Percentiles rank a stretch among this genome's conserved stretches.
Conservation (phyloP, 2,329 filamentous ascomycete species). For the Leptographium galeiforme region DNA sequence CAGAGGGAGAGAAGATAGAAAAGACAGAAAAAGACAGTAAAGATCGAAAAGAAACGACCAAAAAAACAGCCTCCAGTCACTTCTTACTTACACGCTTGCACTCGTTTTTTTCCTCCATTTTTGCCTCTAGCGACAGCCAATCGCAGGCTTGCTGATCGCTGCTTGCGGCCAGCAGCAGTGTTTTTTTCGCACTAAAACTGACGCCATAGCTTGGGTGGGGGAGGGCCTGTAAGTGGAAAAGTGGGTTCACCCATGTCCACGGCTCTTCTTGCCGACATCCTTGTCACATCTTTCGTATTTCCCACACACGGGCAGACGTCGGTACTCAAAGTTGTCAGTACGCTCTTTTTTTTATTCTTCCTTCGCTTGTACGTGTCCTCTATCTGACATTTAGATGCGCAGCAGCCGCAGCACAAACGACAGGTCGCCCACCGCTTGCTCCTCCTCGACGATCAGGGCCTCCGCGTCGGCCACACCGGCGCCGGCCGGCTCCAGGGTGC, state of each 20-base stretch:
- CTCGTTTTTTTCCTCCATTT: not conserved
- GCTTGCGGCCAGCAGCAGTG: not conserved
- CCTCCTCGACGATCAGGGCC: conserved; percentile 62
- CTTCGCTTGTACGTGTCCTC: not conserved
- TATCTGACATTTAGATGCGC: conserved; percentile 1
- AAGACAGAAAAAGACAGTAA: not conserved
- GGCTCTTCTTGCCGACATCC: not conserved
- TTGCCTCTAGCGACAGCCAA: not conserved
- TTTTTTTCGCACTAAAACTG: conserved; percentile 8
- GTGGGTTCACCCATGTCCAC: not conserved
- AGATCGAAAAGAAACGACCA: not conserved
- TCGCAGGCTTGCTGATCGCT: not conserved
- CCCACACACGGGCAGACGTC: not conserved
- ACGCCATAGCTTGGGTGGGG: conserved; percentile 10
- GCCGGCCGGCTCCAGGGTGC: conserved; percentile 53
- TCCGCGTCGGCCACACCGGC: conserved; percentile 42
- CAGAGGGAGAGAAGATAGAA: no score
- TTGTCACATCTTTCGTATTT: not conserved
- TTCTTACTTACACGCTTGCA: not conserved
- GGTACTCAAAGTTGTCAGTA: no score
- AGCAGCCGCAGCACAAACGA: conserved; percentile 11
- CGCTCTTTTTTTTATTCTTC: not conserved
- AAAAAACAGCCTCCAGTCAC: no score
- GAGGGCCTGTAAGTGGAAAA: not conserved
- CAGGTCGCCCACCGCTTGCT: conserved; percentile 34